A percentile compares a stretch with the other conserved stretches of the same genome.
phyloP scores from a whole-genome alignment of 306 rosid species.

The Astragalus glycyphyllos region DNA sequence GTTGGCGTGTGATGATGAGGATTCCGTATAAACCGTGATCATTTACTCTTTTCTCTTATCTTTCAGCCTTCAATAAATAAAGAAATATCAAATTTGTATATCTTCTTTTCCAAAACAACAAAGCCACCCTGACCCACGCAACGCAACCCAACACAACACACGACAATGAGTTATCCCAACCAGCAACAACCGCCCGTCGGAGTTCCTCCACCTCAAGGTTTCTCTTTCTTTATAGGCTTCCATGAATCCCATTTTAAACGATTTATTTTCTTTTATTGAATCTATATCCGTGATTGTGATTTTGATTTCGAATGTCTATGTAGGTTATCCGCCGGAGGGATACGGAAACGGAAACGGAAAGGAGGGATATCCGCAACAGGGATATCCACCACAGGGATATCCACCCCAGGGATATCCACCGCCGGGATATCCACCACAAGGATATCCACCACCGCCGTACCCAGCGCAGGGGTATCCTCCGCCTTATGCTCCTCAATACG shows the following conservation, averaged over 20 bases:
- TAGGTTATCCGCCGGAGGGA: slow-evolving; percentile 88
- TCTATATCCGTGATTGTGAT: background rate
- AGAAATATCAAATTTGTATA: background rate
- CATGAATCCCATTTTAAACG: background rate
- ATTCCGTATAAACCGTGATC: background rate
- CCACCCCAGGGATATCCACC: slow-evolving; percentile 58
- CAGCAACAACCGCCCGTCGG: slow-evolving; percentile 94
- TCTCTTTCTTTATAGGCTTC: background rate
- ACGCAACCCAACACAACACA: slow-evolving; percentile 23
- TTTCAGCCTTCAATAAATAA: background rate
- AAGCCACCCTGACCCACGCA: background rate
- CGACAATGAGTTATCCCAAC: slow-evolving; percentile 73
- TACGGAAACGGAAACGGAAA: slow-evolving; percentile 68
- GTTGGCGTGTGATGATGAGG: slow-evolving; percentile 24
- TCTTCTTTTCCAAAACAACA: background rate
- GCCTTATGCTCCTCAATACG: slow-evolving; percentile 77
- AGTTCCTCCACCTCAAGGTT: slow-evolving; percentile 94
- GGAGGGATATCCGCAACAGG: slow-evolving; percentile 68
- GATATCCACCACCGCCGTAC: slow-evolving; percentile 50
- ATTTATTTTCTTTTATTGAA: slow-evolving; percentile 1
- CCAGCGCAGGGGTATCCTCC: slow-evolving; percentile 58
- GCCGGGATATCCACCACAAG: slow-evolving; percentile 58
- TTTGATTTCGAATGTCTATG: background rate
- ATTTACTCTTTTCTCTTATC: background rate
- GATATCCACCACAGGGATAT: slow-evolving; percentile 47